These are phyloP conservation scores for Malassezia arunalokei DNA, from an alignment of 1,284 basidiomycete species.

Conservation along the genomic window DNA sequence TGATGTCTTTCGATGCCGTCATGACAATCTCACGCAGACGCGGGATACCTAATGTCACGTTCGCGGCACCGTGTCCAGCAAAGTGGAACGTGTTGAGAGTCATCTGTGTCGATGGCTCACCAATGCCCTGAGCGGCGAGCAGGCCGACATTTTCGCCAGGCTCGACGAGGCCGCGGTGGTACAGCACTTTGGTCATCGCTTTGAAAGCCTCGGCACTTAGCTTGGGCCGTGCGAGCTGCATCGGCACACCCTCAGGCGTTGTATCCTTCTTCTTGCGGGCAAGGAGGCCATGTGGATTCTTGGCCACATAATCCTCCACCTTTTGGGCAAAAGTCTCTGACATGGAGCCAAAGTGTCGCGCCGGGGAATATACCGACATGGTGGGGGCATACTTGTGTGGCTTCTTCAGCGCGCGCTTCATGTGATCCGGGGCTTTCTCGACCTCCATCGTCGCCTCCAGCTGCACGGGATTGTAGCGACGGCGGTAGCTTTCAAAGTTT, in stretches of 20 bases:
- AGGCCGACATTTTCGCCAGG: constrained; percentile 96
- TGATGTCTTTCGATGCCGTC: constrained; percentile 92
- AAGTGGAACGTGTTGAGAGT: constrained; percentile 99
- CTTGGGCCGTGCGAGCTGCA: constrained; percentile 15
- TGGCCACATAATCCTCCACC: constrained; percentile 66
- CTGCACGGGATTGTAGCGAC: constrained; percentile 56
- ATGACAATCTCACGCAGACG: constrained; percentile 97
- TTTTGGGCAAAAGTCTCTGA: constrained; percentile 82
- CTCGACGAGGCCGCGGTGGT: constrained; percentile 59
- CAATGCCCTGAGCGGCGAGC: constrained; percentile 96
- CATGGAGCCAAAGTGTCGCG: constrained; percentile 70
- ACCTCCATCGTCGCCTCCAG: constrained; percentile 58
- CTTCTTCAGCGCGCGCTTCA: constrained; percentile 80
- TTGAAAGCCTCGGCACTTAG: constrained; percentile 35
- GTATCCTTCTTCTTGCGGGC: constrained; percentile 48
- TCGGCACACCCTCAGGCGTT: constrained; percentile 29
- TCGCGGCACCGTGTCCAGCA: constrained; percentile 90
- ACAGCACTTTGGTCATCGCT: constrained; percentile 41
- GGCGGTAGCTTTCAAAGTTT: constrained; percentile 70
- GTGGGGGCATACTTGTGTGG: constrained; percentile 65
- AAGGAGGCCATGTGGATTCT: constrained; percentile 66
- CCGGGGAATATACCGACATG: constrained; percentile 67
- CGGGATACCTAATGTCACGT: constrained; percentile 97
- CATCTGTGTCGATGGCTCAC: constrained; percentile 99
- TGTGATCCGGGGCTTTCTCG: constrained; percentile 60